Base-by-base conservation (phyloP, 2,329 filamentous ascomycete genomes). In the Aspergillus sp. region DNA sequence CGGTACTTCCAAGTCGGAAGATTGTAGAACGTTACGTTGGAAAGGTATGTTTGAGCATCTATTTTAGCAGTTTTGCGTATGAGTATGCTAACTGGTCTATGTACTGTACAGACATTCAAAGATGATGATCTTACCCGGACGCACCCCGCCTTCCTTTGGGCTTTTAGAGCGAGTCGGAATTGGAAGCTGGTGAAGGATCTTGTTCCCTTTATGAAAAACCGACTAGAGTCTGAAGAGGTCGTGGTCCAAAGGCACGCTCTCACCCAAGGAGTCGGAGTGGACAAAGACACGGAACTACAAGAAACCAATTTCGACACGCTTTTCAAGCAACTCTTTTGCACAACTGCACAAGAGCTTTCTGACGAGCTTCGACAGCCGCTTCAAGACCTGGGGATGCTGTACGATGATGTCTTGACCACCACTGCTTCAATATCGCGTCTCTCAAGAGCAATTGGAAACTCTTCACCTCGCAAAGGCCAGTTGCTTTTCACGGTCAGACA, bases 121-220 rank as follows among this genome's bases (percentile, higher is more conserved):
- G 81, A 83, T 47, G 88, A 94, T 47, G 79, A 83, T 10, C 90
- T 95, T 57, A 82, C 82, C 44, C 82, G 82, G 26, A 79, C 81
- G 0, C 88, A 95, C 59, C 81, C 86, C 0, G 81, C 90, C 2
- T 95, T 93, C 65, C 81, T 90, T 39, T 95, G 90, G 90, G 84
- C 93, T 57, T 94, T 87, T 60, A 80, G 86, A 44, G 86, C 88
- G 3, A 88, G 86, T 6, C 78, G 83, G 46, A 85, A 90, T 62
- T 95, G 90, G 90, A 61, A 68, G 6, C 77, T 80, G 33, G 76
- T 95, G 27, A 74, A 74, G 43, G 78, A 81, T 36, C 71, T 93
- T 5, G 73, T 94, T 26, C 78, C 79, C 6, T 78, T 78, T 34
- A 95, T 95, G 85, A 77, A 77, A 42, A 75, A 74, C 33, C 87